phyloP scores from a whole-genome alignment of 345 rosid species.

The Citrus maxima region DNA sequence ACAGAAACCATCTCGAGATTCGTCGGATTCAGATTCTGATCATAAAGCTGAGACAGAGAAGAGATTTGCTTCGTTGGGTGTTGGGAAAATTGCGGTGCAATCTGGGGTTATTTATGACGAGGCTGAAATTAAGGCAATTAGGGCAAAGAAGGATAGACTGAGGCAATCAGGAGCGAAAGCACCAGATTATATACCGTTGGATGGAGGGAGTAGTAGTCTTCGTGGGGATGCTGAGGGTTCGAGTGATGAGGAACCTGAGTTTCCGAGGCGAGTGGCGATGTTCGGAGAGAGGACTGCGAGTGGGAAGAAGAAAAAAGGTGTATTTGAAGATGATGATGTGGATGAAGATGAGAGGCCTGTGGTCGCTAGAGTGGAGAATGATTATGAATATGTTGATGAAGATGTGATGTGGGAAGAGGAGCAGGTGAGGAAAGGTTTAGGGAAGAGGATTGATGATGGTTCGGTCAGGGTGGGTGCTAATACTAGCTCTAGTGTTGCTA shows the following conservation, averaged over 20 bases:
- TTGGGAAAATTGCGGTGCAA: slow-evolving; percentile 30
- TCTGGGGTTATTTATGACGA: slow-evolving; percentile 34
- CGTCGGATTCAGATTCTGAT: slow-evolving; percentile 10
- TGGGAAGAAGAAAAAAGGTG: slow-evolving; percentile 47
- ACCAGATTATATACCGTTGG: slow-evolving; percentile 76
- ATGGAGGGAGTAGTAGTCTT: slow-evolving; percentile 38
- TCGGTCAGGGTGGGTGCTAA: slow-evolving; percentile 31
- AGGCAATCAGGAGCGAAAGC: slow-evolving; percentile 58
- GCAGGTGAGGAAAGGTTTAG: slow-evolving; percentile 83
- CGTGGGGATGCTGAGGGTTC: slow-evolving; percentile 44
- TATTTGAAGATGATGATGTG: slow-evolving; percentile 49
- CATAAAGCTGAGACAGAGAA: slow-evolving; percentile 21
- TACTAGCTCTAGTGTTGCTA: slow-evolving; percentile 26
- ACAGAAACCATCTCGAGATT: background rate
- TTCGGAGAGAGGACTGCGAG: slow-evolving; percentile 40
- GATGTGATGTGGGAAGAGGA: slow-evolving; percentile 95
- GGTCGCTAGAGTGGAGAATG: slow-evolving; percentile 13
- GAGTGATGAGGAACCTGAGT: slow-evolving; percentile 84
- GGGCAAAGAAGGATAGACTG: slow-evolving; percentile 65
- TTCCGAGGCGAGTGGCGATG: slow-evolving; percentile 52
- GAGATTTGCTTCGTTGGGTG: slow-evolving; percentile 31
- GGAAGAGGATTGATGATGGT: slow-evolving; percentile 79
- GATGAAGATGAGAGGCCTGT: slow-evolving; percentile 28
- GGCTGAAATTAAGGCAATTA: slow-evolving; percentile 58
- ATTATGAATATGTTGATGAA: slow-evolving; percentile 29